Evolutionary conservation across 345 rosid species (phyloP).

Genomic region (Eucalyptus polyanthemos): DNA sequence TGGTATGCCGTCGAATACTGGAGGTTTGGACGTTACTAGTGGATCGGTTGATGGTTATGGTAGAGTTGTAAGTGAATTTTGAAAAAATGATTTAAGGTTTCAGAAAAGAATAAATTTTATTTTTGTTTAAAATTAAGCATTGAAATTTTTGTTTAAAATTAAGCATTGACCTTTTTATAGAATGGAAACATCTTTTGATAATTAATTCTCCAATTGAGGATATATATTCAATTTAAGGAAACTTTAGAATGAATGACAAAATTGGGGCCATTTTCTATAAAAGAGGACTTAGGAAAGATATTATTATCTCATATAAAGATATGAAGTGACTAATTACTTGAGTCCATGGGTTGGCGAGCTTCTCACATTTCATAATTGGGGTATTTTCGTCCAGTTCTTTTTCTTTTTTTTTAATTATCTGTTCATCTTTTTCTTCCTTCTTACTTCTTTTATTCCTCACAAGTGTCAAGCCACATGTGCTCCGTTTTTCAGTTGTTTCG

Average conservation of each 20-base stretch:
- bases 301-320: not conserved
- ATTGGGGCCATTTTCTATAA: not conserved
- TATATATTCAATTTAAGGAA: not conserved
- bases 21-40: not conserved
- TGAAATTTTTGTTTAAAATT: not conserved
- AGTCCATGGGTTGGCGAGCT: not conserved
- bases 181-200: not conserved
- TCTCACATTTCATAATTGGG: not conserved
- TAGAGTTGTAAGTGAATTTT: not conserved
- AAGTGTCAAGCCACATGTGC: not conserved
- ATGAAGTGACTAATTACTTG: not conserved
- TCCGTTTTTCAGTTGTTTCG: fast-evolving
- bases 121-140: not conserved
- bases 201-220: not conserved
- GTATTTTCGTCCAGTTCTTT: not conserved
- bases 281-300: not conserved
- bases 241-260: not conserved
- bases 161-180: not conserved
- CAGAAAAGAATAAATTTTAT: not conserved
- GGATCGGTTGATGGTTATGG: not conserved
- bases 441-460: fast-evolving
- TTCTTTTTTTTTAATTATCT: no score
- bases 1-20: not conserved
- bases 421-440: not conserved
- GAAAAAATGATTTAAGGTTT: not conserved